A percentile compares a stretch with the other conserved stretches of the same genome.
phyloP scores from a whole-genome alignment of 805 yeast species.

The Spathaspora arborariae region DNA sequence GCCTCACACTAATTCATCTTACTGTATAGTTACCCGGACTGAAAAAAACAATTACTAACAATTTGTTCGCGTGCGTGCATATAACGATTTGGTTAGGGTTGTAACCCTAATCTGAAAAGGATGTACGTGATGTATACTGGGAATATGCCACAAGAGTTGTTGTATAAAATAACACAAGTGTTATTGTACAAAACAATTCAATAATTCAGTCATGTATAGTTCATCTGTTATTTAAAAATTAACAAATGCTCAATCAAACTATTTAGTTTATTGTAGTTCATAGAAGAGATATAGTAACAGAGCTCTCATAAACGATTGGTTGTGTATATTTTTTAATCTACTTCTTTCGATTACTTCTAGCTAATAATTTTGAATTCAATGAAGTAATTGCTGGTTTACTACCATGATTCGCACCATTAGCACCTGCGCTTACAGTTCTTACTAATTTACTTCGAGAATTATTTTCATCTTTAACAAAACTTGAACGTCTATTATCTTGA shows the following conservation, averaged over 20 bases:
- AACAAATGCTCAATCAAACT: too few relatives aligned
- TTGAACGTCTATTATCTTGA: conserved; percentile 27
- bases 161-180: too few relatives aligned
- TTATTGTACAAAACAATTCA: too few relatives aligned
- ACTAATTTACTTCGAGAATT: not conserved
- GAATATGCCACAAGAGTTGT: too few relatives aligned
- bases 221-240: too few relatives aligned
- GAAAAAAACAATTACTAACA: not conserved
- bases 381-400: conserved; percentile 37
- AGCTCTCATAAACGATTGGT: too few relatives aligned
- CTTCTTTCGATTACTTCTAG: conserved; percentile 50
- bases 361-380: conserved; percentile 58
- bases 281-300: too few relatives aligned
- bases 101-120: not conserved
- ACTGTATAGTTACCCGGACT: not conserved
- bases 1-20: not conserved
- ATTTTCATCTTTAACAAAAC: conserved; percentile 30
- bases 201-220: too few relatives aligned
- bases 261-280: too few relatives aligned
- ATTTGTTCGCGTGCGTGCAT: not conserved
- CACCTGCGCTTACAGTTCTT: conserved; percentile 1
- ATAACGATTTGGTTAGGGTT: not conserved
- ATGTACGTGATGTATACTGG: too few relatives aligned
- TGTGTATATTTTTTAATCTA: conserved; percentile 6
- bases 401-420: not conserved